phyloP scores from a whole-genome alignment of 2,329 filamentous ascomycete species.

The Fusarium euwallaceae region DNA sequence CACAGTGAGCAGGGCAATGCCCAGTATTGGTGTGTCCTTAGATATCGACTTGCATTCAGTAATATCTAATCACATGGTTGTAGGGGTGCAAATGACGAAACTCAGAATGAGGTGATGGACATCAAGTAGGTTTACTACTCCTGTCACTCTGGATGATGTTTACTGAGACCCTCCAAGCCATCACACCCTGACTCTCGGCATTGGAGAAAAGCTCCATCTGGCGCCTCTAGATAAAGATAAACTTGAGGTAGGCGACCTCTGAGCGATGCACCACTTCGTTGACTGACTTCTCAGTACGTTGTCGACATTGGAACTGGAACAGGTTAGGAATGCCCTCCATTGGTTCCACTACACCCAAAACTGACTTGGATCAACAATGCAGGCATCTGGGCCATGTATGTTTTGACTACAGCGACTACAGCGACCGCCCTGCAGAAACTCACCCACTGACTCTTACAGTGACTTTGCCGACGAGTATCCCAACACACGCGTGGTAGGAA shows the following conservation, averaged over 20 bases:
- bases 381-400: slow-evolving; percentile 35
- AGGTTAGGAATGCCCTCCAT: neutral
- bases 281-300: neutral
- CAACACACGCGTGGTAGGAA: slow-evolving; percentile 57
- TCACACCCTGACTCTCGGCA: slow-evolving; percentile 24
- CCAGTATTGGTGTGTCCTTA: slow-evolving; percentile 23
- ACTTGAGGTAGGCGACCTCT: slow-evolving; percentile 15
- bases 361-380: neutral
- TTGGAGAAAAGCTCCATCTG: slow-evolving; percentile 21
- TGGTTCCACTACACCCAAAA: neutral
- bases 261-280: too few species aligned
- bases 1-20: slow-evolving; percentile 26
- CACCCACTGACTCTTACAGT: slow-evolving; percentile 49
- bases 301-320: slow-evolving; percentile 37
- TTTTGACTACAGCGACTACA: neutral
- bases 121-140: slow-evolving; percentile 24
- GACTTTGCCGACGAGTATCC: slow-evolving; percentile 60
- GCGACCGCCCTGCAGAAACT: neutral
- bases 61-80: neutral
- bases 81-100: slow-evolving; percentile 30
- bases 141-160: neutral
- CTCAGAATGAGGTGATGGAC: slow-evolving; percentile 27
- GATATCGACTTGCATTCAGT: neutral
- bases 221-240: slow-evolving; percentile 19
- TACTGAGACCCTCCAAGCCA: slow-evolving; percentile 15